Evolutionary conservation across 2,329 filamentous ascomycete species (phyloP).

Genomic region (Cercospora sp.): DNA sequence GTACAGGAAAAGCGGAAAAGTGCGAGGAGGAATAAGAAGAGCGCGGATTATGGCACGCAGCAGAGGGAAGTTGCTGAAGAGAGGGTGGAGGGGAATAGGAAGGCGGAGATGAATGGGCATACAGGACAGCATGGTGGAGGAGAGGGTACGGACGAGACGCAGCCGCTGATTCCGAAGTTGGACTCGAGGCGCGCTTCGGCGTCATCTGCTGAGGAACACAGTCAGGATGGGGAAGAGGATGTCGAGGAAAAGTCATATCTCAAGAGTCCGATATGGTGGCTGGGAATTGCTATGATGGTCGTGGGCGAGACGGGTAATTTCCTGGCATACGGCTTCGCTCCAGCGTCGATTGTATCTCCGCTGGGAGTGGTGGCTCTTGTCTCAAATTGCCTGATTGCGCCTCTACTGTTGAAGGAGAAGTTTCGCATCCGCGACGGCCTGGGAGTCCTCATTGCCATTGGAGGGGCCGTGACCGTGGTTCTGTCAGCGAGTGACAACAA

Average conservation of each 20-base stretch:
- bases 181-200: conserved; percentile 44
- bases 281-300: conserved; percentile 87
- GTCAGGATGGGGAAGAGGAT: conserved; percentile 42
- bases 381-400: conserved; percentile 95
- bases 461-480: conserved; percentile 87
- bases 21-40: conserved; percentile 43
- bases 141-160: conserved; percentile 47
- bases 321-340: conserved; percentile 93
- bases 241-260: conserved; percentile 71
- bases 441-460: conserved; percentile 84
- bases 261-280: conserved; percentile 93
- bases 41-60: conserved; percentile 50
- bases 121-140: conserved; percentile 35
- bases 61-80: conserved; percentile 40
- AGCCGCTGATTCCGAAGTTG: conserved; percentile 56
- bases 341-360: conserved; percentile 94
- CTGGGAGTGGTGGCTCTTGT: conserved; percentile 95
- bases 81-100: conserved; percentile 27
- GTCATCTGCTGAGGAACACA: conserved; percentile 43
- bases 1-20: conserved; percentile 37
- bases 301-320: conserved; percentile 95
- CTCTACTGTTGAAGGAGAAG: conserved; percentile 85
- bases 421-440: conserved; percentile 83
- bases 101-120: not conserved
- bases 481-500: conserved; percentile 87